Percentiles rank a stretch among this genome's conserved stretches.
Conservation (phyloP, 2,329 filamentous ascomycete genomes). For the Trichophyton benhamiae region DNA sequence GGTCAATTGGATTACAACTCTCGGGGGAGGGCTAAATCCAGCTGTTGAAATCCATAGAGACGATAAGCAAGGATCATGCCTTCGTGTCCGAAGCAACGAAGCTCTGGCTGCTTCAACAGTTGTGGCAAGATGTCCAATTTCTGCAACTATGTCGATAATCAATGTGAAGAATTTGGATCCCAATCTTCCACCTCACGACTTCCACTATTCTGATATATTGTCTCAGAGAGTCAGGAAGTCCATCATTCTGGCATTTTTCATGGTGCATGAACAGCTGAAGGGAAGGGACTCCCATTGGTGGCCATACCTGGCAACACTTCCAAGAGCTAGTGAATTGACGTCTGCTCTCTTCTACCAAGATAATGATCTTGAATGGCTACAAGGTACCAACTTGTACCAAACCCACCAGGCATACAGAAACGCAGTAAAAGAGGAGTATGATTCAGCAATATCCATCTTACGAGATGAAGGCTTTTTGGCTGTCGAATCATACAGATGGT, state of each 20-base stretch:
- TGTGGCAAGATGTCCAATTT: constrained; percentile 13
- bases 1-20: constrained; percentile 7
- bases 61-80: constrained; percentile 7
- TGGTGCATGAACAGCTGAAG: constrained; percentile 54
- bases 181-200: constrained; percentile 17
- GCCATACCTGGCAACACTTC: constrained; percentile 54
- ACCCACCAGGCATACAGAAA: constrained; percentile 14
- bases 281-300: constrained; percentile 51
- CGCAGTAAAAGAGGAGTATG: constrained; percentile 18
- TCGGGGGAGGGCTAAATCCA: constrained; percentile 13
- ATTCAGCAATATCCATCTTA: neutral
- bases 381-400: constrained; percentile 26
- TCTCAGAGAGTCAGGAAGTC: constrained; percentile 42
- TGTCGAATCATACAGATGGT: constrained; percentile 22
- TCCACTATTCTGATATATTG: constrained; percentile 40
- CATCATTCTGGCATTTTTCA: constrained; percentile 54
- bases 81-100: constrained; percentile 3
- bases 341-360: constrained; percentile 53
- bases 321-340: constrained; percentile 48
- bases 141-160: constrained; percentile 13
- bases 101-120: neutral
- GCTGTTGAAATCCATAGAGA: constrained; percentile 11
- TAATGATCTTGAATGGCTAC: constrained; percentile 44
- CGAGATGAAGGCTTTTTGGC: constrained; percentile 12
- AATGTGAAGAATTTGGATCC: constrained; percentile 7